phyloP scores from a whole-genome alignment of 1,284 basidiomycete species.

The Vanrija pseudolonga region DNA sequence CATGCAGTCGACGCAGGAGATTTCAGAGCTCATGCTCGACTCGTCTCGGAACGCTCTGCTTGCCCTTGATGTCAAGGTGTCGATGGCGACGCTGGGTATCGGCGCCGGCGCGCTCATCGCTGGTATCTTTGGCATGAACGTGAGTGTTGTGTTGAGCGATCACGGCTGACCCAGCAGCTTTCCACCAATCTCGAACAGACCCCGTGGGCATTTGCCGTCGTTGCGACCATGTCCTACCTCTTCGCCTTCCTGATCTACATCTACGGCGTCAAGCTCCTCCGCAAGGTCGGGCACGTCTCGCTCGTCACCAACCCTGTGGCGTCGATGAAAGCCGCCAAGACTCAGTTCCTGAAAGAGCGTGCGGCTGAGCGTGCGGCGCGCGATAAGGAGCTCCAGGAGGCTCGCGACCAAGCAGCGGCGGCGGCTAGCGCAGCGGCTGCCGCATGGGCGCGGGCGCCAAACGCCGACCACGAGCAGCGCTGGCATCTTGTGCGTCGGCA shows the following conservation, averaged over 20 bases:
- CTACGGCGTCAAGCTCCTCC: conserved; percentile 38
- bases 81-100: conserved; percentile 90
- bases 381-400: conserved; percentile 4
- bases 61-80: conserved; percentile 86
- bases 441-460: background rate
- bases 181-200: conserved; percentile 43
- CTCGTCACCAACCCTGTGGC: conserved; percentile 16
- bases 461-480: conserved; percentile 15
- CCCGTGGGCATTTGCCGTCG: conserved; percentile 48
- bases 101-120: conserved; percentile 89
- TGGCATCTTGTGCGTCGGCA: conserved; percentile 11
- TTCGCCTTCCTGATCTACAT: conserved; percentile 39
- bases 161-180: conserved; percentile 26
- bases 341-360: conserved; percentile 15
- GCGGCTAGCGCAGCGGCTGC: background rate
- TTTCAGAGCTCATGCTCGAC: conserved; percentile 94
- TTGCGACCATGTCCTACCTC: conserved; percentile 36
- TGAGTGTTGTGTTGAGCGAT: conserved; percentile 49
- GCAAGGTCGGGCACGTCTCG: conserved; percentile 42
- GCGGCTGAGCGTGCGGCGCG: conserved; percentile 1
- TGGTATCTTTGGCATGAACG: conserved; percentile 94
- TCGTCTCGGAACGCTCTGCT: conserved; percentile 91
- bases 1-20: conserved; percentile 93
- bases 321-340: conserved; percentile 5
- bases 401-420: background rate